Base-by-base conservation (phyloP, 108 stramenopile species). In the Pelagomonas calceolata region DNA sequence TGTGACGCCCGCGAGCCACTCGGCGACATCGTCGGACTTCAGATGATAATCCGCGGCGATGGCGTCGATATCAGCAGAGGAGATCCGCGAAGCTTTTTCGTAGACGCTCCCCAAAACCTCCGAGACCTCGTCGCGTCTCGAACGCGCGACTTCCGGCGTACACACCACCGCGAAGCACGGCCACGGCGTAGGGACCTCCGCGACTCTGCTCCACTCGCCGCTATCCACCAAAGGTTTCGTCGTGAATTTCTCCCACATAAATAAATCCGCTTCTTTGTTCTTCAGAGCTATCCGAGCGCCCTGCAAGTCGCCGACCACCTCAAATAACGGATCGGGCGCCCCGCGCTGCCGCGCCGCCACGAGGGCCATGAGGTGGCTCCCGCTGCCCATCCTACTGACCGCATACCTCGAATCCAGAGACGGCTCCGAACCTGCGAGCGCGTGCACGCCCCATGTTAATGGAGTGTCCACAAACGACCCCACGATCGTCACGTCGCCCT, bases 231-330 rank as follows among this genome's bases (percentile, higher is more conserved):
- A 66, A 16, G 76, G 76, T 32, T 65, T 26, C 30, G 64, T 71
- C 51, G 65, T 76, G 76, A 66, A 65, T 21, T 72, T 65, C 45
- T 76, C 76, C 76, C 76, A 76, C 64, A 72, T 66, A 65, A 72
- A 72, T 26, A 72, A 64, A 18, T 34, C 26, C 29, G 29, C 29
- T 0, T 30, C 64, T n/a, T 65, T 65, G 30, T 30, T 66, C 31
- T 32, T 32, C 30, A 72, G 71, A 36, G 64, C 71, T 26, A 34
- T 65, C 35, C 29, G 34, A 12, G 71, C 71, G 29, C 71, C 71
- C 64, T 65, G 34, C n/a, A 72, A 34, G 15, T 64, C 71, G 0
- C 71, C 64, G 36, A 72, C 71, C 18, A 72, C 71, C 36, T 72
- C 34, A 30, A 72, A 72, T 16, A 32, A 36, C 65, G 65, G 36